These are phyloP conservation scores for Corniculantispora saksenae DNA, from an alignment of 2,329 filamentous ascomycete species.

Conservation along the genomic window DNA sequence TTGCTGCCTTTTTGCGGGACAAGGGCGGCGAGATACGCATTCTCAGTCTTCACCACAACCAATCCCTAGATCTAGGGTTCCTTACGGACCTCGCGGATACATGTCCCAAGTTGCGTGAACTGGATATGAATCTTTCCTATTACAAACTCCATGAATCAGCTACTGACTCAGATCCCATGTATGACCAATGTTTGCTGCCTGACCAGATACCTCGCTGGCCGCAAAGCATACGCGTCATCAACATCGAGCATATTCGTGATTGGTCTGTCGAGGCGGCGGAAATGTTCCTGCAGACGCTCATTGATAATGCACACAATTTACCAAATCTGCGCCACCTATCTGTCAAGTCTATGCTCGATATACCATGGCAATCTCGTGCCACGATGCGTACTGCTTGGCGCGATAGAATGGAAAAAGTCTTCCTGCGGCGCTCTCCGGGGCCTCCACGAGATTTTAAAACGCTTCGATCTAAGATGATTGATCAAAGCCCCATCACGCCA, in stretches of 20 bases:
- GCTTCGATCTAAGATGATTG: slow-evolving; percentile 23
- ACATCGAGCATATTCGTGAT: slow-evolving; percentile 75
- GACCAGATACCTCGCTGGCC: slow-evolving; percentile 79
- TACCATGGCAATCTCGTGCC: slow-evolving; percentile 79
- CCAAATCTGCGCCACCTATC: slow-evolving; percentile 67
- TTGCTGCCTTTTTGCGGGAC: slow-evolving; percentile 64
- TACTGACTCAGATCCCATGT: slow-evolving; percentile 73
- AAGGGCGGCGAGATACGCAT: slow-evolving; percentile 68
- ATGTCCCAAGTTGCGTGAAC: slow-evolving; percentile 69
- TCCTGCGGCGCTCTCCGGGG: slow-evolving; percentile 49
- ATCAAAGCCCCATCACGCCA: slow-evolving; percentile 14
- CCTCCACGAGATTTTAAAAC: slow-evolving; percentile 38
- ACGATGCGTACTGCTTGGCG: slow-evolving; percentile 79
- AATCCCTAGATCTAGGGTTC: slow-evolving; percentile 75
- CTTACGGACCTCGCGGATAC: slow-evolving; percentile 63
- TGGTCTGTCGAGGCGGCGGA: slow-evolving; percentile 71
- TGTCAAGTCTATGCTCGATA: slow-evolving; percentile 76
- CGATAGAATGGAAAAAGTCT: slow-evolving; percentile 66
- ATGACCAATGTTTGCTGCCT: slow-evolving; percentile 64
- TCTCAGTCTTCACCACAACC: slow-evolving; percentile 76
- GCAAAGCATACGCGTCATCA: slow-evolving; percentile 65
- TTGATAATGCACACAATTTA: slow-evolving; percentile 68
- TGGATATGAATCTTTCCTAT: slow-evolving; percentile 79
- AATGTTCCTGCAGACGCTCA: slow-evolving; percentile 76
- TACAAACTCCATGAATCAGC: slow-evolving; percentile 69